Conservation (phyloP, 768 basidiomycete genomes). For the Psilocybe tampanensis region DNA sequence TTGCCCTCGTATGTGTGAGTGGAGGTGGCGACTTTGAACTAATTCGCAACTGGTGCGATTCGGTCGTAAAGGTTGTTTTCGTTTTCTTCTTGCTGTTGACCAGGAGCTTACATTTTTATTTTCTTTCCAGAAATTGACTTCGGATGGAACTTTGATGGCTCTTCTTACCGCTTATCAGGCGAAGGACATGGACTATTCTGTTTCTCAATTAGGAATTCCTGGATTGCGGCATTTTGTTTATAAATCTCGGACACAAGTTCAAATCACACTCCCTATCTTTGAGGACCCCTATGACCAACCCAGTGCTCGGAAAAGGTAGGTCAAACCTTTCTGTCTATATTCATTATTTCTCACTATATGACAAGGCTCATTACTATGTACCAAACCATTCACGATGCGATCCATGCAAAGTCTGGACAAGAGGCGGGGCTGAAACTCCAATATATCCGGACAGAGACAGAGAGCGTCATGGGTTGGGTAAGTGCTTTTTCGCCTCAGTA, state of each 20-base stretch:
- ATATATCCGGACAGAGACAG: slow-evolving; percentile 82
- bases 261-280: slow-evolving; percentile 84
- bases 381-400: slow-evolving; percentile 83
- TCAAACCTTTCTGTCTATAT: background rate
- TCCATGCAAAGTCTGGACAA: slow-evolving; percentile 90
- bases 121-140: slow-evolving; percentile 59
- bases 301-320: slow-evolving; percentile 63
- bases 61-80: slow-evolving; percentile 55
- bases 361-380: slow-evolving; percentile 82
- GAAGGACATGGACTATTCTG: slow-evolving; percentile 62
- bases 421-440: slow-evolving; percentile 81
- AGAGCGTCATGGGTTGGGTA: slow-evolving; percentile 96
- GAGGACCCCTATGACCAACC: slow-evolving; percentile 80
- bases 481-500: slow-evolving; percentile 23
- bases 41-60: slow-evolving; percentile 77
- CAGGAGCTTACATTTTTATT: background rate
- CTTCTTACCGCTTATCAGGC: slow-evolving; percentile 49
- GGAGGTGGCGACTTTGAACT: slow-evolving; percentile 84
- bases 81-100: background rate
- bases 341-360: background rate
- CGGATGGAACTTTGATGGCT: slow-evolving; percentile 56
- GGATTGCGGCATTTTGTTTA: slow-evolving; percentile 94
- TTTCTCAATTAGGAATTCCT: slow-evolving; percentile 81
- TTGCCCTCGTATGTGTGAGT: slow-evolving; percentile 80
- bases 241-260: slow-evolving; percentile 88